Conservation (phyloP, 176 grass and related monocot genomes). For the Hordeum marinum region DNA sequence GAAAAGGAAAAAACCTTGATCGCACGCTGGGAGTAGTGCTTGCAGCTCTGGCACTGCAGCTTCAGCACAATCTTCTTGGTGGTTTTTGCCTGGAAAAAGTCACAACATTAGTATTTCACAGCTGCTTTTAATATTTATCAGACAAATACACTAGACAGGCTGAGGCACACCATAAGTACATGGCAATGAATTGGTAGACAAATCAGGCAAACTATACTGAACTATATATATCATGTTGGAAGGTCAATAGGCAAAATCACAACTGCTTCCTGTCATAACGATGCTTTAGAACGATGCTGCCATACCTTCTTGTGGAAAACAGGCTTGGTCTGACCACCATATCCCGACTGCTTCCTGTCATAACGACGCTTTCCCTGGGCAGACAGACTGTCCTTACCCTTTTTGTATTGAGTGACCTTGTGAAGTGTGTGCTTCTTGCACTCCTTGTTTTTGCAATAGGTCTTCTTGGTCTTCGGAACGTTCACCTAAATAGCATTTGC, state of each 20-base stretch:
- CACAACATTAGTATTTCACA: neutral
- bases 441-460: constrained; percentile 96
- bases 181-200: neutral
- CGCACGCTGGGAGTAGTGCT: constrained; percentile 69
- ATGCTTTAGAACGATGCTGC: neutral
- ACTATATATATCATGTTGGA: neutral
- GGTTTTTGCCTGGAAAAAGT: constrained; percentile 67
- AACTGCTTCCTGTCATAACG: neutral
- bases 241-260: neutral
- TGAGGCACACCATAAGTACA: neutral
- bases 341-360: constrained; percentile 88
- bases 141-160: neutral
- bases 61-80: constrained; percentile 97
- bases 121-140: no score
- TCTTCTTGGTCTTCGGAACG: constrained; percentile 95
- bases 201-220: neutral
- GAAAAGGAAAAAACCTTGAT: constrained; percentile 56
- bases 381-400: constrained; percentile 90
- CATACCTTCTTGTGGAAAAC: constrained; percentile 97
- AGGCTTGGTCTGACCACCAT: constrained; percentile 95
- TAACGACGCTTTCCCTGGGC: constrained; percentile 93
- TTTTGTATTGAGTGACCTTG: constrained; percentile 96
- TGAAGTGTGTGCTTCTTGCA: constrained; percentile 94
- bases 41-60: constrained; percentile 93
- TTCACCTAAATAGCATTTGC: constrained; percentile 55